Evolutionary conservation across 352 stramenopile species (phyloP), one percentile per base, ranked within the genome.

Genomic region (Phytophthora tentaculata): DNA sequence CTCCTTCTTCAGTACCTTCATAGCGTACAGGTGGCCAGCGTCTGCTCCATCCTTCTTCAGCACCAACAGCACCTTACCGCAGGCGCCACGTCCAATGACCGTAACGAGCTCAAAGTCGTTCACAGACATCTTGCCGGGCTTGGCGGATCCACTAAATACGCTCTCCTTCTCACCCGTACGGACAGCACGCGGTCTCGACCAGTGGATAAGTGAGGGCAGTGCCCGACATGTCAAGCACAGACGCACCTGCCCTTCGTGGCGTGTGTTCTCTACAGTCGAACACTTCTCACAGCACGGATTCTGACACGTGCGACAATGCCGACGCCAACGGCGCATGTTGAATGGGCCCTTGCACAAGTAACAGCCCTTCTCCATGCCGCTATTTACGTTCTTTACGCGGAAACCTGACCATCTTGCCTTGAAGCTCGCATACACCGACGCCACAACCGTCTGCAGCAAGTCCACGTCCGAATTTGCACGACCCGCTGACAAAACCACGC

Each of bases 1-100:
- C 49, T 91, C 80, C 53, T 91, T 91, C 71, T 91, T 91, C 55
- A 91, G 51, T 51, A 91, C 83, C 62, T 91, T 91, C 83, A 91
- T 91, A 16, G 83, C 83, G 41, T 88, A 91, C 63, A 91, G 39
- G 56, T 83, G 79, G 9, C 79, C 80, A 24, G 79, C 79, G 52
- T 90, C 82, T 14, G 75, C 50, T 14, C 78, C 80, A 45, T 88
- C 83, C 44, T 90, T 91, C 74, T 91, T 91, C 22, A 88, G 65
- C 5, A 91, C 83, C 26, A 91, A 67, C 23, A 91, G 67, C 48
- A 91, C 83, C 47, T 89, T 91, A 28, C 83, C 83, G 24, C 83
- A 91, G 0, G 83, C 83, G n/a, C 83, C 83, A 24, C 81, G 74
- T 20, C 83, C 83, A 73, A 91, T 91, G 19, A 91, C 80, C 9